Conservation (phyloP, 164 flowering plant genomes). For the Litsea cubeba region DNA sequence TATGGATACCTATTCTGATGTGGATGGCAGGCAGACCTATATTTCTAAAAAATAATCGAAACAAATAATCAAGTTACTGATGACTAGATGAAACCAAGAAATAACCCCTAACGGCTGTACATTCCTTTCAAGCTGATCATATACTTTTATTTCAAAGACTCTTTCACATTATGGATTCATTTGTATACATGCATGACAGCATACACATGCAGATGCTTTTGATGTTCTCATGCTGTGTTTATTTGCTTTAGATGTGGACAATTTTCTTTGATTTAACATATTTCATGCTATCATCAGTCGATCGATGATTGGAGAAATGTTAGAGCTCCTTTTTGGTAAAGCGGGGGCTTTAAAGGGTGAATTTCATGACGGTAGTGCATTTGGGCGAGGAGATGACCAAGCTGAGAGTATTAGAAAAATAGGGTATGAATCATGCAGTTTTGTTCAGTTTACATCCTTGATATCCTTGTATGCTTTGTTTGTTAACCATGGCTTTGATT, state of each 20-base stretch:
- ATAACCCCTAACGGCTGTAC: no score
- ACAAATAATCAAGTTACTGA: no score
- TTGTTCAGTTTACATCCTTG: background rate
- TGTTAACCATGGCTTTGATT: conserved; percentile 1
- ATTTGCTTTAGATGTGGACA: background rate
- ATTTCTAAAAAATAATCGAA: no score
- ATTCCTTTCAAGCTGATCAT: no score
- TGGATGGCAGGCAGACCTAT: no score
- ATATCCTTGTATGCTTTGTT: background rate
- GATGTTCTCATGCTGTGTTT: background rate
- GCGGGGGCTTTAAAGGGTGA: conserved; percentile 95
- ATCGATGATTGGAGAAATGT: conserved; percentile 99
- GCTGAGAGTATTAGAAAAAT: conserved; percentile 88
- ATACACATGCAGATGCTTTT: no score
- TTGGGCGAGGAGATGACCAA: conserved; percentile 97
- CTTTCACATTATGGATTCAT: no score
- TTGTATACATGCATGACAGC: no score
- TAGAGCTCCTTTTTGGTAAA: conserved; percentile 95
- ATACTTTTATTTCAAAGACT: no score
- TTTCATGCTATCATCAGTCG: conserved; percentile 47
- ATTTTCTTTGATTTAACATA: background rate
- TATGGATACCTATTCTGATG: no score
- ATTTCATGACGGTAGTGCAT: conserved; percentile 98
- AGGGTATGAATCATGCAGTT: conserved; percentile 42
- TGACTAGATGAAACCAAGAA: no score